Evolutionary conservation across 441 rosid species (phyloP).

Genomic region (Melianthus villosus): DNA sequence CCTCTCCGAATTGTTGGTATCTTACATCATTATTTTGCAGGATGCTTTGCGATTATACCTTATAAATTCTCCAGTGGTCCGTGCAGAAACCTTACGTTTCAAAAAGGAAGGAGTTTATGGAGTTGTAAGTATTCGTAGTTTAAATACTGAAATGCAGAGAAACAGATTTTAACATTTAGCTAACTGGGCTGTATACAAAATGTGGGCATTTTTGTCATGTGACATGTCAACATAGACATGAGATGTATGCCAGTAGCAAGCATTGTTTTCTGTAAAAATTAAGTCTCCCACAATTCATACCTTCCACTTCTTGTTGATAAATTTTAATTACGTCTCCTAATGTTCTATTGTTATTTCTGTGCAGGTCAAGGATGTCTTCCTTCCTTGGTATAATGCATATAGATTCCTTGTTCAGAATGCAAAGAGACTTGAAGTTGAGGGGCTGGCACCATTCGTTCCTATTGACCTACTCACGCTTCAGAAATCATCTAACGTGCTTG

Average conservation of each 20-base stretch:
- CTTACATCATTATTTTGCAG: constrained; percentile 20
- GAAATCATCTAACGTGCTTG: constrained; percentile 73
- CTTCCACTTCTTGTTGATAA: background rate
- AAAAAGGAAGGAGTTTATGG: constrained; percentile 80
- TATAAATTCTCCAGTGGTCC: constrained; percentile 93
- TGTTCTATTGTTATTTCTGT: constrained; percentile 7
- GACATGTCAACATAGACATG: too few species aligned
- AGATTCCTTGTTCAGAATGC: constrained; percentile 96
- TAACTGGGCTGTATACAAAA: too few species aligned
- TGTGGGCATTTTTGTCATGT: too few species aligned
- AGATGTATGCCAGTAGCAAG: too few species aligned
- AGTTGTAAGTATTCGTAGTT: constrained; percentile 88
- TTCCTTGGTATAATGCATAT: constrained; percentile 99
- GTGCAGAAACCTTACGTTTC: constrained; percentile 84
- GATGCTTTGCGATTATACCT: constrained; percentile 91
- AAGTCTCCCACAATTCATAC: background rate
- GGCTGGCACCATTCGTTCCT: constrained; percentile 57
- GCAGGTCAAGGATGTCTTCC: constrained; percentile 98
- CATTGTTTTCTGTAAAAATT: too few species aligned
- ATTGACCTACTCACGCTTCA: constrained; percentile 38
- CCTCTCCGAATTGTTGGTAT: constrained; percentile 6
- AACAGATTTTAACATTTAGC: too few species aligned
- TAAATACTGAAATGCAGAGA: too few species aligned
- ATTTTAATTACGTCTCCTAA: constrained; percentile 1
- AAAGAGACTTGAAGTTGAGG: constrained; percentile 87